Evolutionary conservation across 2,329 filamentous ascomycete genomes (phyloP), one percentile per base, ranked within the genome.

Genomic region (Fusarium oxysporum): DNA sequence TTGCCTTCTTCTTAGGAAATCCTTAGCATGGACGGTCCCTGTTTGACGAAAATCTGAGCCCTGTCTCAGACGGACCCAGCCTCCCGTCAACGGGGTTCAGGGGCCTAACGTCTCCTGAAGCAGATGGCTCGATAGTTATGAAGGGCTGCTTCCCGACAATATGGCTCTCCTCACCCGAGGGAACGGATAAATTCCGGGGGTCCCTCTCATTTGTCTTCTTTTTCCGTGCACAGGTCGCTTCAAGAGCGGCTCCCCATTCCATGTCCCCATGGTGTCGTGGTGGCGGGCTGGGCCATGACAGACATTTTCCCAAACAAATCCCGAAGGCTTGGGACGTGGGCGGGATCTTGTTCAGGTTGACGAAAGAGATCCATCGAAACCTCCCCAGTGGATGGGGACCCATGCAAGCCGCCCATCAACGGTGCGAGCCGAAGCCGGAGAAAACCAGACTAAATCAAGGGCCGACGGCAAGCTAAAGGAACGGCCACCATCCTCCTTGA

Each of bases 371-470:
- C 68, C 71, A 74, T 74, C 35, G 41, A 70, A 74, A 58, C 55
- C 60, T 62, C 68, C 60, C 71, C 70, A 68, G 65, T 64, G 72
- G 70, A 77, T 76, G 69, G 68, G 75, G 65, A 54, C 68, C 77
- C 74, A 78, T 78, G 76, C 76, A 76, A 75, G 73, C 78, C 76
- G 76, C 77, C 72, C 70, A 77, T 76, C 78, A 78, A 78, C 80
- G 80, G 79, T 80, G 80, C 80, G 80, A 81, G 78, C 80, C 80
- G 80, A 80, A 75, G 77, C 78, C 78, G 80, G 78, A 78, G 75
- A 77, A 73, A 78, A 76, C 70, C 69, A 80, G 76, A 74, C 78
- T 80, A 79, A 78, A 75, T 75, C 74, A 68, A 76, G 73, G 68
- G 74, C 77, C 75, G 77, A 75, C 71, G 75, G 75, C 67, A 75